A percentile compares a stretch with the other conserved stretches of the same genome.
phyloP scores from a whole-genome alignment of 2,329 filamentous ascomycete genomes.

The Pseudogymnoascus sp. region DNA sequence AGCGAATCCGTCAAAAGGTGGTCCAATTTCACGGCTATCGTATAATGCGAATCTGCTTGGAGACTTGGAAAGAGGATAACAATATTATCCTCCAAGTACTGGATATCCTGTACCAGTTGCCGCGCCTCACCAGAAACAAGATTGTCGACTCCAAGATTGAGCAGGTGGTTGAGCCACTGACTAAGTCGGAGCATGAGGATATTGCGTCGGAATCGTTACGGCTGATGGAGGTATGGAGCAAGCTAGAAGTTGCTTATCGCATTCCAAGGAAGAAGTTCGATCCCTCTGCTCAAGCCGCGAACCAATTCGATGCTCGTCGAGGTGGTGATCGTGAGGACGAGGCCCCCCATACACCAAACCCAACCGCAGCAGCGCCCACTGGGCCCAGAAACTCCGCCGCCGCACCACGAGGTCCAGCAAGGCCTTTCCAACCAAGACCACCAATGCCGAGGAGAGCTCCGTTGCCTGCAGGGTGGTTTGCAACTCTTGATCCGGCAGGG shows the following conservation, averaged over 20 bases:
- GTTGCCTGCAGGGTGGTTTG: constrained; percentile 82
- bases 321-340: constrained; percentile 53
- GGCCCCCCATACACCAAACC: constrained; percentile 27
- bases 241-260: constrained; percentile 81
- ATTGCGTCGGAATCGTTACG: constrained; percentile 65
- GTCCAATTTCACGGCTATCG: constrained; percentile 97
- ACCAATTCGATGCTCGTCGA: constrained; percentile 53
- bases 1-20: constrained; percentile 78
- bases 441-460: constrained; percentile 50
- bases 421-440: constrained; percentile 47
- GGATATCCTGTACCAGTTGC: constrained; percentile 81
- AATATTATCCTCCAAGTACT: constrained; percentile 87
- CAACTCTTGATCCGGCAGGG: constrained; percentile 58
- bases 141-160: constrained; percentile 96
- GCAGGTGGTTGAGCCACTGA: constrained; percentile 64
- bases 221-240: constrained; percentile 79
- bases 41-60: constrained; percentile 81
- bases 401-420: constrained; percentile 24
- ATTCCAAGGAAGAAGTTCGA: constrained; percentile 87
- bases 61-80: constrained; percentile 84
- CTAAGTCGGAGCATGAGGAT: constrained; percentile 61
- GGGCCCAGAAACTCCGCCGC: constrained; percentile 35
- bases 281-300: constrained; percentile 51
- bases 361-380: constrained; percentile 31
- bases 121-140: constrained; percentile 90